Conservation (phyloP, 352 stramenopile species). For the Phytophthora constricta region DNA sequence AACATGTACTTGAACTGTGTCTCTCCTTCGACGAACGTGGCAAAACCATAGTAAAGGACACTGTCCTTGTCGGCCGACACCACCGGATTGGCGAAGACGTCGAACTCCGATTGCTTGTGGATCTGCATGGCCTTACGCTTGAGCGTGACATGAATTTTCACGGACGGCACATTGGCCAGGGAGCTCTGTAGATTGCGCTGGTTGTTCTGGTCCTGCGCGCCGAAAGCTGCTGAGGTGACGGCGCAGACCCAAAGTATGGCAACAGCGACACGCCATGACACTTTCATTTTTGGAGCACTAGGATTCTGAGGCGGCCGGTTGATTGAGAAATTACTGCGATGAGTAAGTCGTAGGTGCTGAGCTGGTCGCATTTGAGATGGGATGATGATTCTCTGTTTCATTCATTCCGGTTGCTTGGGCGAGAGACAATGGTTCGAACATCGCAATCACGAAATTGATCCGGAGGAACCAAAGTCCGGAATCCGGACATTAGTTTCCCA, state of each 20-base stretch:
- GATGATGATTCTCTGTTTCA: no score
- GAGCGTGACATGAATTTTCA: conserved; percentile 36
- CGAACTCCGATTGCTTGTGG: conserved; percentile 33
- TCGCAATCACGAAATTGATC: no score
- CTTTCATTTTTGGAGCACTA: background rate
- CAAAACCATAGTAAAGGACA: conserved; percentile 36
- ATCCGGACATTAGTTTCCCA: no score
- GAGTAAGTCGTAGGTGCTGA: background rate
- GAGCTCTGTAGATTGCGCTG: background rate
- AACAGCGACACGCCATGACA: background rate
- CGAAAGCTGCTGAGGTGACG: background rate
- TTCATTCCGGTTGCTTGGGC: no score
- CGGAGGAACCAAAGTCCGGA: no score
- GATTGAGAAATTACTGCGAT: background rate
- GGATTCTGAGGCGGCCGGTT: background rate
- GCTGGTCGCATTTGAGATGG: background rate
- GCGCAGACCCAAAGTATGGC: background rate
- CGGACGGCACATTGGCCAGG: conserved; percentile 24
- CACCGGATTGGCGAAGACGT: conserved; percentile 36
- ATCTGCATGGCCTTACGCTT: conserved; percentile 39
- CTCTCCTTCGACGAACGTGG: conserved; percentile 21
- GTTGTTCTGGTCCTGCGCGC: background rate
- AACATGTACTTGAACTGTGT: conserved; percentile 30
- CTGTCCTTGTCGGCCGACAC: conserved; percentile 11
- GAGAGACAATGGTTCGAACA: no score